phyloP scores from a whole-genome alignment of 1,284 basidiomycete species.

The Ceratobasidium sp. region DNA sequence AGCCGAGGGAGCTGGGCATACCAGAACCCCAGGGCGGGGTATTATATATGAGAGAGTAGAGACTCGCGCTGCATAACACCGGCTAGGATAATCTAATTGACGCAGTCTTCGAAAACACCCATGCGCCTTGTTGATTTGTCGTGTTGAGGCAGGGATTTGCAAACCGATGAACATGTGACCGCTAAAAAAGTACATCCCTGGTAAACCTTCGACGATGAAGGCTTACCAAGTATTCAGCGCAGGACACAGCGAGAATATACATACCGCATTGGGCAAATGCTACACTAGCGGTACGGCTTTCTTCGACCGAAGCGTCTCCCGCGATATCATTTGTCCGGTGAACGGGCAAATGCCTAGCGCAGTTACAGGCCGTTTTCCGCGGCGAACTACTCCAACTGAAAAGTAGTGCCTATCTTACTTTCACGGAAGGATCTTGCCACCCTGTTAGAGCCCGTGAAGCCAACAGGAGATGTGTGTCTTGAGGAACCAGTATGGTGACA shows the following conservation, averaged over 20 bases:
- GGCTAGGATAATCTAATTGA: conserved; percentile 19
- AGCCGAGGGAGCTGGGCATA: conserved; percentile 3
- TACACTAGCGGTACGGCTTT: not conserved
- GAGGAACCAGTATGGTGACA: not conserved
- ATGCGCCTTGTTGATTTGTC: conserved; percentile 14
- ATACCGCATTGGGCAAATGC: not conserved
- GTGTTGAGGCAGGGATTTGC: not conserved
- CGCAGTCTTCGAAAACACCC: conserved; percentile 21
- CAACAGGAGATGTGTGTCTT: not conserved
- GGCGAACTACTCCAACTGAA: not conserved
- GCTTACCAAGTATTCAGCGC: not conserved
- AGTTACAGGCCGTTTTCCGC: not conserved
- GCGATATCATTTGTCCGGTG: not conserved
- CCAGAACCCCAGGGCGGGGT: not conserved
- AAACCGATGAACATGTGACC: conserved; percentile 26
- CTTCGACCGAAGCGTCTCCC: not conserved
- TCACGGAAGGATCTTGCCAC: conserved; percentile 8
- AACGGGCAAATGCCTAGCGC: not conserved
- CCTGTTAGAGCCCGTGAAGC: not conserved
- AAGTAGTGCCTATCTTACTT: not conserved
- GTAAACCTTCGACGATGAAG: too few relatives aligned
- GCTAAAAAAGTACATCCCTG: not conserved
- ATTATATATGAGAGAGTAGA: conserved; percentile 17
- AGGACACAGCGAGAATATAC: not conserved
- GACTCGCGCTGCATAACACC: conserved; percentile 13